Evolutionary conservation across 352 stramenopile species (phyloP).

Genomic region (Pythium dissimile): DNA sequence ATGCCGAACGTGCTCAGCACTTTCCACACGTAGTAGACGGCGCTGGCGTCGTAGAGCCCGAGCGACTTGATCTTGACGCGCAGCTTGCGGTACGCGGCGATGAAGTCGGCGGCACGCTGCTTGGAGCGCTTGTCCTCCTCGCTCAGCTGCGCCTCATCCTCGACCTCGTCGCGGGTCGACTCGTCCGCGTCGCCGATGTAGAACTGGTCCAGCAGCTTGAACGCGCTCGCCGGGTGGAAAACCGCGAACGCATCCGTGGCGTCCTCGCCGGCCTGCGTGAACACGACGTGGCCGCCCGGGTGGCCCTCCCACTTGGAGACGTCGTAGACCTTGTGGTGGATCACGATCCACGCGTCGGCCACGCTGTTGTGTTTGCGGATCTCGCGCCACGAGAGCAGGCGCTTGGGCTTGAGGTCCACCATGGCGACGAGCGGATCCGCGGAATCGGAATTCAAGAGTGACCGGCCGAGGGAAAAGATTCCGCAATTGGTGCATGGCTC

Average conservation of each 20-base stretch:
- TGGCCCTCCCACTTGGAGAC: slow-evolving; percentile 84
- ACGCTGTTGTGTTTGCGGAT: slow-evolving; percentile 74
- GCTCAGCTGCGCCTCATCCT: slow-evolving; percentile 30
- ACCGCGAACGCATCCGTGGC: slow-evolving; percentile 98
- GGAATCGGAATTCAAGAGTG: slow-evolving; percentile 14
- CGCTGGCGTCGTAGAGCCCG: slow-evolving; percentile 92
- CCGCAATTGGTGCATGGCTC: slow-evolving; percentile 15
- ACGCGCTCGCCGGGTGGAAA: slow-evolving; percentile 94
- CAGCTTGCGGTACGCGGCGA: slow-evolving; percentile 95
- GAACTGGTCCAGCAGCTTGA: slow-evolving; percentile 95
- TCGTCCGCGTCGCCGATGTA: slow-evolving; percentile 96
- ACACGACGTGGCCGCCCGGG: slow-evolving; percentile 92
- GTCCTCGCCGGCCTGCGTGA: slow-evolving; percentile 97
- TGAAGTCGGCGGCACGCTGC: slow-evolving; percentile 89
- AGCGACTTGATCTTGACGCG: slow-evolving; percentile 93
- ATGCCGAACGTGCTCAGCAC: slow-evolving; percentile 91
- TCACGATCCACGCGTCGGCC: slow-evolving; percentile 84
- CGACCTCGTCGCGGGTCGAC: slow-evolving; percentile 29
- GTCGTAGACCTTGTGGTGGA: slow-evolving; percentile 91
- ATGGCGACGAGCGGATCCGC: slow-evolving; percentile 25
- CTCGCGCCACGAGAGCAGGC: slow-evolving; percentile 75
- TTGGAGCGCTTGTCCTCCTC: slow-evolving; percentile 44
- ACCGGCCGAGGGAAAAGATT: not conserved
- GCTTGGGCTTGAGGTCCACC: slow-evolving; percentile 65
- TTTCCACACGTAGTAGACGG: slow-evolving; percentile 96